Evolutionary conservation across 192 early-diverging fungal species (phyloP).

Genomic region (Pilobolus umbonatus): DNA sequence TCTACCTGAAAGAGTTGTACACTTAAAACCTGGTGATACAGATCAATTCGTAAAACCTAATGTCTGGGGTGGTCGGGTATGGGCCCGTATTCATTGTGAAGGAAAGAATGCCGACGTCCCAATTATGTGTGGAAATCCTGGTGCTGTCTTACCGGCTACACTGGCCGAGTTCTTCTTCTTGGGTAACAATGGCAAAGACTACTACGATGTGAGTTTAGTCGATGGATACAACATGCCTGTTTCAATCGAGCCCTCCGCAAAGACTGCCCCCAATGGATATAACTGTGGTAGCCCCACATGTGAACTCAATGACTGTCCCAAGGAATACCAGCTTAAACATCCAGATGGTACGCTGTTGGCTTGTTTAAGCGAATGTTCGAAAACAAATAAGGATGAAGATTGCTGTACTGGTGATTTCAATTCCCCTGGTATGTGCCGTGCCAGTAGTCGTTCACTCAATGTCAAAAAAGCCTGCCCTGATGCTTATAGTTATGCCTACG

Average conservation of each 20-base stretch:
- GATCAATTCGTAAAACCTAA: slow-evolving; percentile 4
- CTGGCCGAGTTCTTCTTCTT: slow-evolving; percentile 30
- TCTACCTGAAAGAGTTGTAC: slow-evolving; percentile 1
- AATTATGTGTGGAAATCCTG: slow-evolving; percentile 14
- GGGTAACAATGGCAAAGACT: slow-evolving; percentile 22
- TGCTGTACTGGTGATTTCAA: slow-evolving; percentile 24
- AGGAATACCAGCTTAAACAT: slow-evolving; percentile 10
- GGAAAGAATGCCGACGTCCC: neutral
- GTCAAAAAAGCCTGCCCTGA: slow-evolving; percentile 22
- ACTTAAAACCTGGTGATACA: slow-evolving; percentile 2
- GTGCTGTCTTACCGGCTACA: slow-evolving; percentile 20
- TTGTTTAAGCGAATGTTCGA: slow-evolving; percentile 24
- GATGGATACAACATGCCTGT: slow-evolving; percentile 33
- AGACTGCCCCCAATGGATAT: neutral
- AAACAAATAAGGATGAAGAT: slow-evolving; percentile 6
- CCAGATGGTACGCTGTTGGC: slow-evolving; percentile 17
- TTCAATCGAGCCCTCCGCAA: neutral
- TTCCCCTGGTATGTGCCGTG: slow-evolving; percentile 4
- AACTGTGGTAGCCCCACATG: slow-evolving; percentile 21
- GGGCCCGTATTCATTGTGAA: slow-evolving; percentile 19
- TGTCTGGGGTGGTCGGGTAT: slow-evolving; percentile 25
- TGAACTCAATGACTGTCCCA: slow-evolving; percentile 16
- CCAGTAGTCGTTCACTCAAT: neutral
- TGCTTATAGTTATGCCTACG: slow-evolving; percentile 32
- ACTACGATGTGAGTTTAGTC: slow-evolving; percentile 27